phyloP scores from a whole-genome alignment of 2,329 filamentous ascomycete species.

The Hirsutella minnesotensis region DNA sequence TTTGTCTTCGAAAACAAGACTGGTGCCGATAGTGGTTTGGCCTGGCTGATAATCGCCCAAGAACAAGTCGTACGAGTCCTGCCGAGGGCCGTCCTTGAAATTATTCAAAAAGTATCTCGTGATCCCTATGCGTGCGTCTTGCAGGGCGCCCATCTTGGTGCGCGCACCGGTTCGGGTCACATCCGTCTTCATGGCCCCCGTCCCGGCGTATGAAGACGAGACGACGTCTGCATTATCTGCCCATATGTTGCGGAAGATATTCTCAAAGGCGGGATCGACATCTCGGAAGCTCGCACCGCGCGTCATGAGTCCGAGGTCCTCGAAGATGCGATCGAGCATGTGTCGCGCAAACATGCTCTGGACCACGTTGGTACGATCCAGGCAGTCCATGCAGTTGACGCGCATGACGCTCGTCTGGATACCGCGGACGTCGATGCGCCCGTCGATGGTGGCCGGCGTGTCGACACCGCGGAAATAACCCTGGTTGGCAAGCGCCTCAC shows the following conservation, averaged over 20 bases:
- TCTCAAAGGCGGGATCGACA: constrained; percentile 72
- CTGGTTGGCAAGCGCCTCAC: constrained; percentile 63
- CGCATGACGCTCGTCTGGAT: constrained; percentile 84
- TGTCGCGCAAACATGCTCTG: constrained; percentile 93
- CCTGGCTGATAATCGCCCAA: constrained; percentile 74
- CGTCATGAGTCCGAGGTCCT: constrained; percentile 68
- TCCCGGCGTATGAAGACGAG: constrained; percentile 85
- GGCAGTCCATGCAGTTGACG: constrained; percentile 98
- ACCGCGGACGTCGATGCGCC: constrained; percentile 66
- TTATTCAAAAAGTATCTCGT: constrained; percentile 91
- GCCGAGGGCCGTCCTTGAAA: constrained; percentile 82
- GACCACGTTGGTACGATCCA: constrained; percentile 94
- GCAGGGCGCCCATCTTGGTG: constrained; percentile 72
- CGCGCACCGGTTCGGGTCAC: constrained; percentile 88
- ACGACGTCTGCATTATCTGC: constrained; percentile 97
- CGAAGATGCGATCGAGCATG: constrained; percentile 79
- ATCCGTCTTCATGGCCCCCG: constrained; percentile 94
- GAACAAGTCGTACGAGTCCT: constrained; percentile 94
- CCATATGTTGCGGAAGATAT: constrained; percentile 94
- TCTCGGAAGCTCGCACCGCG: constrained; percentile 64
- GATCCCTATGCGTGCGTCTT: constrained; percentile 78
- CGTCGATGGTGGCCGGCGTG: constrained; percentile 58
- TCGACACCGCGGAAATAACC: constrained; percentile 91
- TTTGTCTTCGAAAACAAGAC: constrained; percentile 70
- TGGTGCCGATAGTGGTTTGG: constrained; percentile 56